A percentile compares a stretch with the other conserved stretches of the same genome.
These are phyloP conservation scores for Kalmanozyma brasiliensis DNA, from an alignment of 1,284 basidiomycete species.

Conservation along the genomic window DNA sequence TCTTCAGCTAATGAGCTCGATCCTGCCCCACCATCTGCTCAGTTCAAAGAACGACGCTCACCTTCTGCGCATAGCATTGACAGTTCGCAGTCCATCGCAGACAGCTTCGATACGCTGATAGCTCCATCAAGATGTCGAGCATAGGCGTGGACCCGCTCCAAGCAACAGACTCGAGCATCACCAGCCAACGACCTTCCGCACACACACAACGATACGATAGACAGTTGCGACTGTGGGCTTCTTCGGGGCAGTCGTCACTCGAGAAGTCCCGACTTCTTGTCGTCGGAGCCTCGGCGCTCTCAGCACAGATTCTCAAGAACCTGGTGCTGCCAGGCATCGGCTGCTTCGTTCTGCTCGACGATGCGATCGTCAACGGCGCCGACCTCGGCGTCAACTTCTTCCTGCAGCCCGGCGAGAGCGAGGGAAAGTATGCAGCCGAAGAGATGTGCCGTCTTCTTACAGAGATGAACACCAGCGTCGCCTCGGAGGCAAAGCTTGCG, in stretches of 20 bases:
- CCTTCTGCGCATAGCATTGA: not conserved
- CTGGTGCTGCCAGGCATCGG: conserved; percentile 93
- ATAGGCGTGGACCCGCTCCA: conserved; percentile 35
- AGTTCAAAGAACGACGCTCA: not conserved
- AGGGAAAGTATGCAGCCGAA: conserved; percentile 81
- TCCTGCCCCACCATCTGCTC: not conserved
- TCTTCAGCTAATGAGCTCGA: conserved; percentile 3
- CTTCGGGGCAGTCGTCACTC: conserved; percentile 89
- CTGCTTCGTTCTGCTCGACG: conserved; percentile 86
- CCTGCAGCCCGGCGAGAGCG: conserved; percentile 76
- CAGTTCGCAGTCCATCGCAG: no score
- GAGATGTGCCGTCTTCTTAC: conserved; percentile 81
- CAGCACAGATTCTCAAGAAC: conserved; percentile 89
- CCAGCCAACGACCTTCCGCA: conserved; percentile 48
- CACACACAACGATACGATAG: conserved; percentile 67
- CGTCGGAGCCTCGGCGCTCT: conserved; percentile 81
- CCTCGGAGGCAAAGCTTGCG: conserved; percentile 76
- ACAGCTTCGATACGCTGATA: no score
- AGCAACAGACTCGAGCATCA: conserved; percentile 29
- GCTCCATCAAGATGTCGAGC: conserved; percentile 31
- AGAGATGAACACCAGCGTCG: conserved; percentile 89
- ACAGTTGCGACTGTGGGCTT: conserved; percentile 85
- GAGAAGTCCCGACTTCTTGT: conserved; percentile 85
- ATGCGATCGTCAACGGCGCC: conserved; percentile 73
- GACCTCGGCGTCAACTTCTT: conserved; percentile 98